Conservation (phyloP, 306 rosid genomes). For the Prinsepia uniflora region DNA sequence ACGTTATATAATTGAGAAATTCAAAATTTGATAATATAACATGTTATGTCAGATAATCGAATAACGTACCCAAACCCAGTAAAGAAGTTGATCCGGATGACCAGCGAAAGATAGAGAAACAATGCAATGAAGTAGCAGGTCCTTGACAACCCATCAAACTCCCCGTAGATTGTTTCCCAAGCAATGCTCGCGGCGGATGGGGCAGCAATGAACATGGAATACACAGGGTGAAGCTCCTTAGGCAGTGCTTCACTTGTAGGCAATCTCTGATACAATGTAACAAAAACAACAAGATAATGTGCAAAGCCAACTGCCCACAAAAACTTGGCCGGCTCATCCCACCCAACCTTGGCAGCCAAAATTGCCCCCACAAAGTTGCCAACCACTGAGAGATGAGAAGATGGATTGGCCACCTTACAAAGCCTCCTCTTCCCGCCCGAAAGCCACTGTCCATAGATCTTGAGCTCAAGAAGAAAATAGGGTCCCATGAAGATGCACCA, state of each 20-base stretch:
- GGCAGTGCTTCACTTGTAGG: slow-evolving; percentile 85
- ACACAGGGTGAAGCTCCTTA: slow-evolving; percentile 82
- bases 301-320: slow-evolving; percentile 88
- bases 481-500: slow-evolving; percentile 72
- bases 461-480: slow-evolving; percentile 70
- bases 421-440: slow-evolving; percentile 82
- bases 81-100: slow-evolving; percentile 73
- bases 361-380: slow-evolving; percentile 89
- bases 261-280: slow-evolving; percentile 80
- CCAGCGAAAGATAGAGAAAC: slow-evolving; percentile 67
- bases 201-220: slow-evolving; percentile 87
- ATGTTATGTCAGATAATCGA: neutral
- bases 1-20: too few species aligned
- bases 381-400: slow-evolving; percentile 72
- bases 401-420: slow-evolving; percentile 74
- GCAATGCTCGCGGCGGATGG: slow-evolving; percentile 84
- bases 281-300: slow-evolving; percentile 74
- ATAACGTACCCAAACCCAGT: slow-evolving; percentile 66
- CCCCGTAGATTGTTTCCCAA: slow-evolving; percentile 61
- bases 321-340: slow-evolving; percentile 79
- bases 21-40: neutral
- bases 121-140: slow-evolving; percentile 81
- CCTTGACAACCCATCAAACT: slow-evolving; percentile 61
- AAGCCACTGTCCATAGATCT: slow-evolving; percentile 85
- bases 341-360: slow-evolving; percentile 70